Evolutionary conservation across 176 grass and related monocot species (phyloP), one percentile per base, ranked within the genome.

Genomic region (Raddia guianensis): DNA sequence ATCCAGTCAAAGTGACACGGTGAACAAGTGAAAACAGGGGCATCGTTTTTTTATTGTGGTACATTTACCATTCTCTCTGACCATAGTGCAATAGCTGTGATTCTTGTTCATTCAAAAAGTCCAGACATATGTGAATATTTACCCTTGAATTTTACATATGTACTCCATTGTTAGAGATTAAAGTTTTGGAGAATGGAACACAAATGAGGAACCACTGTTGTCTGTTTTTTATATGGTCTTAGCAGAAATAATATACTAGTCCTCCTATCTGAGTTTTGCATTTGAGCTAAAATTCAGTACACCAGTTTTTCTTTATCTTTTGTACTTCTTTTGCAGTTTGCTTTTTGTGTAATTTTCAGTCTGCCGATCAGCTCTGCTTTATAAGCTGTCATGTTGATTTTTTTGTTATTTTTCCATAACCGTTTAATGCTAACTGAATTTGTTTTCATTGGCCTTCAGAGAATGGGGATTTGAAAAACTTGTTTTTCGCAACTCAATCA

Each of bases 401-500:
- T 20, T 65, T 84, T 15, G n/a, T 27, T 34, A 40, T 18, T 8
- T 21, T 75, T 33, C 8, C 32, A n/a, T 5, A 13, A 56, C 14
- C 49, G 10, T 57, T 35, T 7, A 51, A 40, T 6, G 14, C 47
- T 89, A 47, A 85, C 14, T 3, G 48, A 72, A 34, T 62, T 53
- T 37, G 11, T 51, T 76, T 46, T 71, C 27, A 78, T 44, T 54
- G 37, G 7, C 56, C 27, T 74, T 46, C 81, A 94, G 91, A 79
- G 53, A 90, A 82, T 94, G 94, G 94, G 94, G 91, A 10, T 90
- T 97, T 79, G 94, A 97, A 70, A 97, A 97, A 72, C 76, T 97
- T n/a, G 91, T 91, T 9, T 94, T 91, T 51, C 86, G 82, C 21
- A 86, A 92, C 68, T 90, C 84, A 1, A 86, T 90, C 68, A 93